phyloP scores from a whole-genome alignment of 768 basidiomycete species.

The Boletales sp. region DNA sequence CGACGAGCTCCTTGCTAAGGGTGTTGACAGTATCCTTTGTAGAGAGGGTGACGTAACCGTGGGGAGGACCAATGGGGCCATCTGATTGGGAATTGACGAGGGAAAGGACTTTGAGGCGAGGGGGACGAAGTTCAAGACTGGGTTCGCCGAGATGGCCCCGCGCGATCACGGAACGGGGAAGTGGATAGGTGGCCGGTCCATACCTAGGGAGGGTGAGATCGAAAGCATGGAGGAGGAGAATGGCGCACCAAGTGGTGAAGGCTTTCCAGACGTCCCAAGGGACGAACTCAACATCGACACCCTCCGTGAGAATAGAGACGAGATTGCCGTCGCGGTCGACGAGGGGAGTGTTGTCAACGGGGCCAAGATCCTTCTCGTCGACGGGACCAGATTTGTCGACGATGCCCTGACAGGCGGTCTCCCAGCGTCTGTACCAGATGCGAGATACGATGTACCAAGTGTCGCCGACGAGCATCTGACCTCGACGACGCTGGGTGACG shows the following conservation, averaged over 20 bases:
- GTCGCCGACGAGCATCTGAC: conserved; percentile 58
- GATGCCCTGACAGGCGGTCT: conserved; percentile 65
- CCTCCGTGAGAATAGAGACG: conserved; percentile 48
- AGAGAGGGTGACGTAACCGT: conserved; percentile 45
- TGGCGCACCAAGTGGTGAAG: conserved; percentile 54
- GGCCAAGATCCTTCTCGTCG: conserved; percentile 60
- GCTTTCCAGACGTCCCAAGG: conserved; percentile 69
- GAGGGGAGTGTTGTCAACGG: conserved; percentile 72
- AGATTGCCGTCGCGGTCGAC: conserved; percentile 51
- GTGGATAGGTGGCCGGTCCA: conserved; percentile 50
- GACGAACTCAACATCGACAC: conserved; percentile 70
- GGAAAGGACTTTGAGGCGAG: conserved; percentile 54
- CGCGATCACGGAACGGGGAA: conserved; percentile 66
- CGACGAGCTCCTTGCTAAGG: conserved; percentile 41
- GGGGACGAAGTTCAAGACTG: conserved; percentile 70
- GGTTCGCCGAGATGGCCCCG: conserved; percentile 50
- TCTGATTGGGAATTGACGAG: conserved; percentile 32
- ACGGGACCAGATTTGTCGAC: conserved; percentile 65
- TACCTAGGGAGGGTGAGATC: conserved; percentile 53
- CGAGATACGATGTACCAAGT: conserved; percentile 76
- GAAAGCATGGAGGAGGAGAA: background rate
- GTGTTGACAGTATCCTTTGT: conserved; percentile 45
- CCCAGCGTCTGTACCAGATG: conserved; percentile 74
- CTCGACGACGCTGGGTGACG: conserved; percentile 45
- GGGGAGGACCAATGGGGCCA: conserved; percentile 27